phyloP scores from a whole-genome alignment of 2,329 filamentous ascomycete genomes.

The Penicillium sp. region DNA sequence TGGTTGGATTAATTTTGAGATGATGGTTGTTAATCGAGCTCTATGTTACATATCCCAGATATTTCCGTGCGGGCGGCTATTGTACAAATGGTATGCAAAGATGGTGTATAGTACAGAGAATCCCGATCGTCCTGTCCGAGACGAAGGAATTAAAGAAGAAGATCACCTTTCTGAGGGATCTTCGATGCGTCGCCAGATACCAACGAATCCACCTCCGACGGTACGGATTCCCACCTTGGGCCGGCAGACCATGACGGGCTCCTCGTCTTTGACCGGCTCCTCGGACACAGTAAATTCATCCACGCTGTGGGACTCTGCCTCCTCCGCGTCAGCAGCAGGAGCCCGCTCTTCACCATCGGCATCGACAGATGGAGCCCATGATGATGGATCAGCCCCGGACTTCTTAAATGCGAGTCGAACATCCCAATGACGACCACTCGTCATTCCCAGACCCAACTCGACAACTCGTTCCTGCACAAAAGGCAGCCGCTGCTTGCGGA shows the following conservation, averaged over 20 bases:
- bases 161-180: slow-evolving; percentile 22
- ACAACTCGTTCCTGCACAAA: slow-evolving; percentile 51
- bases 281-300: slow-evolving; percentile 14
- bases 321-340: slow-evolving; percentile 15
- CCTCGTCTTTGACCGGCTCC: slow-evolving; percentile 24
- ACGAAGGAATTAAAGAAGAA: background rate
- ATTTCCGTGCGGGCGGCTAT: background rate
- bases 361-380: slow-evolving; percentile 27
- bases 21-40: slow-evolving; percentile 1
- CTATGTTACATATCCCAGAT: slow-evolving; percentile 6
- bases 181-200: slow-evolving; percentile 50
- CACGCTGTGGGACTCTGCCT: background rate
- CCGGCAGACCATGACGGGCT: slow-evolving; percentile 53
- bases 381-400: slow-evolving; percentile 37
- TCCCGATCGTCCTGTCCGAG: slow-evolving; percentile 9
- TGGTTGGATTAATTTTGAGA: background rate
- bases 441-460: slow-evolving; percentile 50
- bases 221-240: slow-evolving; percentile 53
- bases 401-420: slow-evolving; percentile 45
- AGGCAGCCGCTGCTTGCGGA: slow-evolving; percentile 58
- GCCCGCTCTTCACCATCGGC: slow-evolving; percentile 13
- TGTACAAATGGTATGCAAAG: background rate
- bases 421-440: slow-evolving; percentile 52
- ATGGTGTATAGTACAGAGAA: slow-evolving; percentile 4
- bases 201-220: slow-evolving; percentile 56